These are phyloP conservation scores for Acidiella bohemica DNA, from an alignment of 495 filamentous ascomycete species.

Conservation along the genomic window DNA sequence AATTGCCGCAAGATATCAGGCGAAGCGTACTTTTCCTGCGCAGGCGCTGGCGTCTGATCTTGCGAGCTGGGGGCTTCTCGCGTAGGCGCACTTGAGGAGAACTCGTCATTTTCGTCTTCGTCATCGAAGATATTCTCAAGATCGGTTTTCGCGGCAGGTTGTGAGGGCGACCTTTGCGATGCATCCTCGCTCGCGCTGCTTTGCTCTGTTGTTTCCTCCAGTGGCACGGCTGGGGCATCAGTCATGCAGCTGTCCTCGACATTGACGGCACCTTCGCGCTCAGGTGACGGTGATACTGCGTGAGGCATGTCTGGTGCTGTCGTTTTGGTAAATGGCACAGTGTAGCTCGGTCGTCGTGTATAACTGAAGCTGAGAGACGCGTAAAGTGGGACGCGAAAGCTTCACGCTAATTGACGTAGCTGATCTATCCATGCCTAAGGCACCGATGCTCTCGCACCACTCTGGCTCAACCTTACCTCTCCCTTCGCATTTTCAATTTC, in stretches of 20 bases:
- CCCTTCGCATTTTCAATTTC: too few relatives aligned
- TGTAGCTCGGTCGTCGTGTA: not conserved
- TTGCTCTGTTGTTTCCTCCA: constrained; percentile 1
- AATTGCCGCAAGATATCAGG: constrained; percentile 77
- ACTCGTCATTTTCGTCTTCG: constrained; percentile 66
- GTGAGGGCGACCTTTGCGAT: not conserved
- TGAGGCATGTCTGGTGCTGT: too few relatives aligned
- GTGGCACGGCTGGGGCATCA: constrained; percentile 10
- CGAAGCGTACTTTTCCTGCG: constrained; percentile 41
- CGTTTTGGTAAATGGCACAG: too few relatives aligned
- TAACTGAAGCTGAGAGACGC: too few relatives aligned
- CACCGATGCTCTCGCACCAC: too few relatives aligned
- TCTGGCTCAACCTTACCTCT: not conserved
- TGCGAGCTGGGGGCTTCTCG: constrained; percentile 13
- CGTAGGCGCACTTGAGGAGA: constrained; percentile 42
- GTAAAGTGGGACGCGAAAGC: constrained; percentile 8
- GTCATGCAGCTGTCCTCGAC: constrained; percentile 15
- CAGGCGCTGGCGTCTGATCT: constrained; percentile 20
- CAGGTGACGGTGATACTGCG: constrained; percentile 18
- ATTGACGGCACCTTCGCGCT: not conserved
- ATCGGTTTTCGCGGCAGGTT: constrained; percentile 30
- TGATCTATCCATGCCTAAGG: not conserved
- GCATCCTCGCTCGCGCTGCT: not conserved
- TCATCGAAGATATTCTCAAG: constrained; percentile 72
- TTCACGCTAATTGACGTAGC: not conserved